A percentile compares a stretch with the other conserved stretches of the same genome.
These are phyloP conservation scores for Astrothelium subdiscretum DNA, from an alignment of 495 filamentous ascomycete species.

Conservation along the genomic window DNA sequence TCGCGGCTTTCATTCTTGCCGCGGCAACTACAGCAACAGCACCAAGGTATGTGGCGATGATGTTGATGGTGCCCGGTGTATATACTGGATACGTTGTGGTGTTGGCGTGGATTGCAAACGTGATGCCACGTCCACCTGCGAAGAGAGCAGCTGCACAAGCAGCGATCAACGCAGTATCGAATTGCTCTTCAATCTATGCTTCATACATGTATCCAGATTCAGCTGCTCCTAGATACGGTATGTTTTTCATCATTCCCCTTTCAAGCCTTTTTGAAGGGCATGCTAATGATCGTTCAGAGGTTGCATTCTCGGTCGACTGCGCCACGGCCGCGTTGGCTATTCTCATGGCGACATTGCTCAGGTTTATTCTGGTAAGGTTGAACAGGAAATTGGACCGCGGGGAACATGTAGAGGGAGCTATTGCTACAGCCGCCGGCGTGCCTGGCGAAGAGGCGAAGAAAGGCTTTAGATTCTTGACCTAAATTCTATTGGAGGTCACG, in stretches of 20 bases:
- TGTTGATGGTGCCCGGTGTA: conserved; percentile 62
- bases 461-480: conserved; percentile 7
- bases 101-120: conserved; percentile 69
- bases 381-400: conserved; percentile 59
- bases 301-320: conserved; percentile 68
- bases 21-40: conserved; percentile 52
- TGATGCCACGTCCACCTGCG: conserved; percentile 68
- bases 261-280: background rate
- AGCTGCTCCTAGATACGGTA: conserved; percentile 35
- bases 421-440: background rate
- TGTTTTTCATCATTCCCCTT: conserved; percentile 3
- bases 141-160: conserved; percentile 76
- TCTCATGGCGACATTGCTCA: conserved; percentile 48
- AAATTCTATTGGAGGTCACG: background rate
- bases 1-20: conserved; percentile 65
- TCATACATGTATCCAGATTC: conserved; percentile 55
- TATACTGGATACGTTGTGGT: conserved; percentile 62
- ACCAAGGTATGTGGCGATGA: conserved; percentile 69
- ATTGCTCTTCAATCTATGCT: conserved; percentile 62
- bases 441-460: conserved; percentile 7
- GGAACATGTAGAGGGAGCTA: conserved; percentile 32
- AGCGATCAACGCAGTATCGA: conserved; percentile 71
- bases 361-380: conserved; percentile 52
- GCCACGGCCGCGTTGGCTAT: conserved; percentile 56
- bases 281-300: conserved; percentile 5